Conservation (phyloP, 164 flowering plant species). For the Berberis thunbergii region DNA sequence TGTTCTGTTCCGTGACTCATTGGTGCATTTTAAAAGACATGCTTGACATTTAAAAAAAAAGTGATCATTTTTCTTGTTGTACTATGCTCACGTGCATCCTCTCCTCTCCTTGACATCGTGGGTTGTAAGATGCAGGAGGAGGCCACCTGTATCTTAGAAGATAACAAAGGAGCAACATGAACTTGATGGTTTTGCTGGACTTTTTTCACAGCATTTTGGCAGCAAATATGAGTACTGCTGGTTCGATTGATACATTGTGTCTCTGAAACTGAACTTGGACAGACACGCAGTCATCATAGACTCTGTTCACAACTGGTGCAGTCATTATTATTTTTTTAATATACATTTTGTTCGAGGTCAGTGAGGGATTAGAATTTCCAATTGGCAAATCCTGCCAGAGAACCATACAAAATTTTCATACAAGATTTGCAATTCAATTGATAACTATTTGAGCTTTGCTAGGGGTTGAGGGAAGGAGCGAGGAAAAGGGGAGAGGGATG, state of each 20-base stretch:
- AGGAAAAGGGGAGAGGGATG: no score
- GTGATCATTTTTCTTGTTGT: no score
- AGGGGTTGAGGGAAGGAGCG: no score
- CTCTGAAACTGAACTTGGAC: not conserved
- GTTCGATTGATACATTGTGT: not conserved
- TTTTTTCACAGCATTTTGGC: slow-evolving; percentile 14
- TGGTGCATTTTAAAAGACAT: not conserved
- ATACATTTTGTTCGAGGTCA: not conserved
- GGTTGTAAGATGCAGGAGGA: slow-evolving; percentile 43
- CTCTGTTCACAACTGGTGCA: not conserved
- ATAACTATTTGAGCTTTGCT: no score
- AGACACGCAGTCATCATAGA: not conserved
- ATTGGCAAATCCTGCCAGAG: no score
- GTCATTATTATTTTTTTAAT: not conserved
- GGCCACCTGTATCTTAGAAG: slow-evolving; percentile 51
- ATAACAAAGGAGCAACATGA: not conserved
- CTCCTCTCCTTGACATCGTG: not conserved
- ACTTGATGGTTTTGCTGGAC: slow-evolving; percentile 12
- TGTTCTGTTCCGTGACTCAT: not conserved
- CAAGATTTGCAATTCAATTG: no score
- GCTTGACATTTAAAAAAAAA: not conserved
- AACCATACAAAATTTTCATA: no score
- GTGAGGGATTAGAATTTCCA: no score
- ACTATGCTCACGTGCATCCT: not conserved
- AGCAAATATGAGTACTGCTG: not conserved